Evolutionary conservation across 768 basidiomycete species (phyloP).

Genomic region (Suillus occidentalis): DNA sequence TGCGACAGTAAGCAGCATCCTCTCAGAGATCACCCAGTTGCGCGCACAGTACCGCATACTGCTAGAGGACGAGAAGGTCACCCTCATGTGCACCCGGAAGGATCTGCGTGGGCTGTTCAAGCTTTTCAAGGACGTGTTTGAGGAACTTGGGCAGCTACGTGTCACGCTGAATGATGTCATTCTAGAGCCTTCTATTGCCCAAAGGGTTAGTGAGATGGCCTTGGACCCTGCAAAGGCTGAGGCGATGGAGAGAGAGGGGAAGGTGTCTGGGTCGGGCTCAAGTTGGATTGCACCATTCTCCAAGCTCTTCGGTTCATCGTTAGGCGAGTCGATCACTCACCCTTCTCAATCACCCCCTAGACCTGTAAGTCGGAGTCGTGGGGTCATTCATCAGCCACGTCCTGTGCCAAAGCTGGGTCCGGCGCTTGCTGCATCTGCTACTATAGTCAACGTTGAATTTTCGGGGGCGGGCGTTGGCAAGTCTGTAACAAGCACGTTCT

Average conservation of each 20-base stretch:
- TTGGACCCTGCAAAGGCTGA: slow-evolving; percentile 58
- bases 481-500: slow-evolving; percentile 47
- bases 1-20: slow-evolving; percentile 71
- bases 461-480: slow-evolving; percentile 67
- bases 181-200: slow-evolving; percentile 79
- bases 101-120: slow-evolving; percentile 84
- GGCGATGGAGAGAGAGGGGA: slow-evolving; percentile 34
- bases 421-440: slow-evolving; percentile 82
- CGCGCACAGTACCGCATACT: slow-evolving; percentile 71
- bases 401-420: slow-evolving; percentile 80
- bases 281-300: slow-evolving; percentile 88
- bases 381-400: slow-evolving; percentile 34
- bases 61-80: slow-evolving; percentile 72
- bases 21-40: slow-evolving; percentile 68
- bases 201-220: slow-evolving; percentile 67
- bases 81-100: slow-evolving; percentile 64
- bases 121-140: slow-evolving; percentile 80
- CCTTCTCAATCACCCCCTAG: slow-evolving; percentile 27
- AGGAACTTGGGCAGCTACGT: slow-evolving; percentile 79
- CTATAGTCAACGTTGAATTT: slow-evolving; percentile 97
- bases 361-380: slow-evolving; percentile 27
- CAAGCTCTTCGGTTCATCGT: slow-evolving; percentile 64
- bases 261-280: slow-evolving; percentile 34
- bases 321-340: slow-evolving; percentile 18
- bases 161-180: slow-evolving; percentile 86